Evolutionary conservation across 2,329 filamentous ascomycete species (phyloP).

Genomic region (Penicillium oxalicum): DNA sequence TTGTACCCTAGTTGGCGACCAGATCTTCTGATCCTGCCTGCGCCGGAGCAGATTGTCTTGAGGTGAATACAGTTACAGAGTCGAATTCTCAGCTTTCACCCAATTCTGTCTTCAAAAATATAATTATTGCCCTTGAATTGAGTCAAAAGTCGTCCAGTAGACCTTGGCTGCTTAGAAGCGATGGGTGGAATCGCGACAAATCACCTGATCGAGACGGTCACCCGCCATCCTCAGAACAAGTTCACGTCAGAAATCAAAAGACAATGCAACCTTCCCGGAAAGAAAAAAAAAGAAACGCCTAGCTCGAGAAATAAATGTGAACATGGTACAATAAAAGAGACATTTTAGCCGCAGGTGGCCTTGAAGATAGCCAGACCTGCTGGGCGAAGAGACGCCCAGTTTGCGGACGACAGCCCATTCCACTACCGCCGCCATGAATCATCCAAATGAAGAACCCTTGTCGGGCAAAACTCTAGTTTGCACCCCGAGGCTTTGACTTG

Average conservation of each 20-base stretch:
- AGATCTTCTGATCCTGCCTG: slow-evolving; percentile 1
- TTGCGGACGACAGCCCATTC: neutral
- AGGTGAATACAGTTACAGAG: neutral
- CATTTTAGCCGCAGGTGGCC: neutral
- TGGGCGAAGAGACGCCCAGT: neutral
- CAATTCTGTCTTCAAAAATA: neutral
- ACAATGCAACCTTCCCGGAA: slow-evolving; percentile 3
- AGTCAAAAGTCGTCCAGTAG: too few relatives aligned
- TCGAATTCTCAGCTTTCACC: neutral
- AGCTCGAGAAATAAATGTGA: neutral
- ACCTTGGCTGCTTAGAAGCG: neutral
- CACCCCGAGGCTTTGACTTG: slow-evolving; percentile 77
- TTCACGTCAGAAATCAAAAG: slow-evolving; percentile 5
- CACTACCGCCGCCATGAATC: too few relatives aligned
- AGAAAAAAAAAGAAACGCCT: slow-evolving; percentile 11
- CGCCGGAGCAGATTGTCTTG: neutral
- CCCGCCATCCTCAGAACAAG: neutral
- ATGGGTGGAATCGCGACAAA: too few relatives aligned
- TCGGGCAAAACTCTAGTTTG: slow-evolving; percentile 33
- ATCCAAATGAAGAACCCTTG: neutral
- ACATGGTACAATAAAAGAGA: slow-evolving; percentile 6
- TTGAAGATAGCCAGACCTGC: neutral
- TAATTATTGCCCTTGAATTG: too few relatives aligned
- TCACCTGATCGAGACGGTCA: neutral
- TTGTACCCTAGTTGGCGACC: neutral